Evolutionary conservation across 75 land plant species (phyloP), one percentile per base, ranked within the genome.

Genomic region (Azolla pinnata): DNA sequence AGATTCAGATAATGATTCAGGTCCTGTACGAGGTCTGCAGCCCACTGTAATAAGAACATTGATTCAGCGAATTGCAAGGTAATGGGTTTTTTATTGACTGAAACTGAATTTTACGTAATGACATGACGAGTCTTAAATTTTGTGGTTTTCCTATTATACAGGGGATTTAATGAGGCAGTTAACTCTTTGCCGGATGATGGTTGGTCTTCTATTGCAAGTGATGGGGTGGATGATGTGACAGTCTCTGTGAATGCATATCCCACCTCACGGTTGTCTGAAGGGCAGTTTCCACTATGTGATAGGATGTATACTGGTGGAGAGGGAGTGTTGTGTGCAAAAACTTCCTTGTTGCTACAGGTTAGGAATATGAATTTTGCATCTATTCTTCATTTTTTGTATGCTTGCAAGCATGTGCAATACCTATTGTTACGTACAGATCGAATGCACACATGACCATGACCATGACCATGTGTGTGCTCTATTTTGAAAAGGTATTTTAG

Each of bases 121-220:
- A 4, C 25, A 23, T 42, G 23, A 53, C 29, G 31, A 30, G 56
- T 55, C 1, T 44, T 12, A 10, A 5, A 4, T 42, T 61, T 0
- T 3, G 17, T 20, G 0, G 32, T 57, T 7, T 54, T 29, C 24
- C 24, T 21, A 21, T 2, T 29, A 34, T 65, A 51, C 75, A 95
- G 99, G 75, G 99, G 99, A 1, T 95, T 95, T 61, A 95, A 95
- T 78, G 91, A 95, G 67, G 99, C 99, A 28, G 78, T 95, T 0
- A 95, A 90, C 82, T 97, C 97, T 4, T 90, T 95, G 63, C 49
- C 66, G 21, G 99, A 95, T 73, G 99, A 95, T 78, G 99, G 99
- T n/a, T 95, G 99, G 99, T 75, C 90, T n/a, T 46, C 82, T 12
- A 32, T 86, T 81, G 68, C 53, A 21, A 79, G 69, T 79, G 97